Conservation (phyloP, 306 rosid genomes). For the Hippophae tibetana region DNA sequence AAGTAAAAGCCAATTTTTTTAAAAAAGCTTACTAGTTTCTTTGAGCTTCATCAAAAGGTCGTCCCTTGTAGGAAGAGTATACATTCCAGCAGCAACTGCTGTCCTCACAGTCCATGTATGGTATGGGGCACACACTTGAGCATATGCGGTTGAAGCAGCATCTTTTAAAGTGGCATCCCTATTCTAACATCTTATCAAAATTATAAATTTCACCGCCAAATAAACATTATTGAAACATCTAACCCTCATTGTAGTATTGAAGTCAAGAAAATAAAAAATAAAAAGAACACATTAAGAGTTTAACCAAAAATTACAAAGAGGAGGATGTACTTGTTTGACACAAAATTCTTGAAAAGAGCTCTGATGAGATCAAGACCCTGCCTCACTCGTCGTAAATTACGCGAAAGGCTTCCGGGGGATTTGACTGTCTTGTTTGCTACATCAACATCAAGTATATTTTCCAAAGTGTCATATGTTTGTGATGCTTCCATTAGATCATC, state of each 20-base stretch:
- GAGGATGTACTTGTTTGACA: constrained; percentile 45
- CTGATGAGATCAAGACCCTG: constrained; percentile 93
- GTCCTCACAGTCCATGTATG: constrained; percentile 83
- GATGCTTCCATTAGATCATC: constrained; percentile 67
- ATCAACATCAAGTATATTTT: constrained; percentile 47
- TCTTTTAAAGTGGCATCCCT: constrained; percentile 55
- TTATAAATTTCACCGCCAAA: constrained; percentile 4
- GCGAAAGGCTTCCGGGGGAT: constrained; percentile 66
- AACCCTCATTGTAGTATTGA: neutral
- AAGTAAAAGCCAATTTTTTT: no score
- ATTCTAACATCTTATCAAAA: constrained; percentile 14
- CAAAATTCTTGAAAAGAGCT: constrained; percentile 63
- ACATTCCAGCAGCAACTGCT: constrained; percentile 95
- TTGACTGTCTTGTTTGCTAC: constrained; percentile 50
- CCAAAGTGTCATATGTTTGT: constrained; percentile 34
- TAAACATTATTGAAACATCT: neutral
- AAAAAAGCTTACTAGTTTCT: constrained; percentile 49
- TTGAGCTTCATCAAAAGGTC: constrained; percentile 66
- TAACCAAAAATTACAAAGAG: neutral
- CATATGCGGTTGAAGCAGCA: constrained; percentile 81
- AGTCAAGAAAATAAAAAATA: neutral
- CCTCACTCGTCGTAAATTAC: constrained; percentile 84
- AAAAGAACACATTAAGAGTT: neutral
- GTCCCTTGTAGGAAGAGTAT: constrained; percentile 83
- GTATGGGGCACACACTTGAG: constrained; percentile 74